Evolutionary conservation across 2,329 filamentous ascomycete genomes (phyloP).

Genomic region (Lachnellula subtilissima): DNA sequence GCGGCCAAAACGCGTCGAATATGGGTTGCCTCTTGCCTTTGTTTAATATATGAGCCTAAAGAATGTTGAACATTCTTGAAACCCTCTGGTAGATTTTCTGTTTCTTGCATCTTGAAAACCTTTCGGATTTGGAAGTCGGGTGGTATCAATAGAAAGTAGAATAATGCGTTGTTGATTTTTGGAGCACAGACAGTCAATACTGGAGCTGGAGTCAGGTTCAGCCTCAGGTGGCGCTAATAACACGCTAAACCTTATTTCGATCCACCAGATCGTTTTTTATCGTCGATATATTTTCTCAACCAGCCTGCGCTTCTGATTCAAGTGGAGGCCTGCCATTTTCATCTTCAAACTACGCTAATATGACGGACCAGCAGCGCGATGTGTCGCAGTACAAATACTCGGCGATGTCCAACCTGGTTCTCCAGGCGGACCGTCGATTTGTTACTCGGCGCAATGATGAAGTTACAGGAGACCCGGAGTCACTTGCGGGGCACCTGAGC

Average conservation of each 20-base stretch:
- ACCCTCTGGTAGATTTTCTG: constrained; percentile 30
- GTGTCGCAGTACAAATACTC: constrained; percentile 98
- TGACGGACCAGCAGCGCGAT: constrained; percentile 74
- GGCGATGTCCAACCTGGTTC: constrained; percentile 99
- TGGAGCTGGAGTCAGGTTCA: not conserved
- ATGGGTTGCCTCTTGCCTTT: constrained; percentile 52
- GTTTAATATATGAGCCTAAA: constrained; percentile 50
- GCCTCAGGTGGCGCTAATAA: not conserved
- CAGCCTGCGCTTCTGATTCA: constrained; percentile 1
- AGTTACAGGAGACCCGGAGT: constrained; percentile 94
- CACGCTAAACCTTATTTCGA: not conserved
- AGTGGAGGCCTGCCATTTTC: constrained; percentile 2
- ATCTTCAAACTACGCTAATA: constrained; percentile 36
- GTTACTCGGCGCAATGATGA: constrained; percentile 90
- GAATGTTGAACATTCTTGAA: constrained; percentile 38
- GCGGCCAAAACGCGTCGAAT: constrained; percentile 52
- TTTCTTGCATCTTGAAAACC: constrained; percentile 19
- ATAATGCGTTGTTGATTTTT: constrained; percentile 5
- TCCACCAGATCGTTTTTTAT: not conserved
- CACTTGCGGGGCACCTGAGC: constrained; percentile 86
- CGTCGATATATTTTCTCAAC: not conserved
- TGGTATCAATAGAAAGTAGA: not conserved
- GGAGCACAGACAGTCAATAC: too few species aligned
- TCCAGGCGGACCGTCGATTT: constrained; percentile 98
- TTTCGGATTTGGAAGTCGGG: not conserved